Evolutionary conservation across 495 filamentous ascomycete species (phyloP), one percentile per base, ranked within the genome.

Genomic region (Aspergillus panamensis): DNA sequence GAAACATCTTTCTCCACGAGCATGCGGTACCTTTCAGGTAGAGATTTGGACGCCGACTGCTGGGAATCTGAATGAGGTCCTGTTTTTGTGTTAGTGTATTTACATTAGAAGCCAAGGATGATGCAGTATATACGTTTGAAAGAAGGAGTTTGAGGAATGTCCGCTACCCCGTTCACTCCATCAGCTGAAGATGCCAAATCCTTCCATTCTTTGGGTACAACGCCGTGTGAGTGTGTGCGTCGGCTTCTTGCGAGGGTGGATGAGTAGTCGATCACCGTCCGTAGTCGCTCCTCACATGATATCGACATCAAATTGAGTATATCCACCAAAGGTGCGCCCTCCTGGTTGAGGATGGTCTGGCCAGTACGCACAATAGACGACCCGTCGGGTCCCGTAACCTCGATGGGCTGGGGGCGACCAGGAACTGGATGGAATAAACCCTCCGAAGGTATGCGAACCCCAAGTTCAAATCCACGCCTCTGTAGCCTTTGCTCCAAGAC

Each of bases 241-340:
- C 91, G 83, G 51, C 79, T 84, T 57, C 76, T 80, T 16, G 88
- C 77, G 8, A 92, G 69, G 13, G 71, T 79, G 48, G 82, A 80
- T 6, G 87, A 83, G 65, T 94, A 90, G 61, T 90, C 85, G 20
- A 94, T 56, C 12, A 94, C 68, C 3, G 81, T 79, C 40, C 86
- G 75, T 25, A 95, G 39, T 20, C 87, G 81, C 63, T 91, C 85
- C 57, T 90, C 85, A 35, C 87, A 82, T 7, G 87, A 86, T 31
- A 94, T 79, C 8, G 89, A 92, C 31, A 95, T 53, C 25, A 95
- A 76, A 25, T 87, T 83, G 17, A 95, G 62, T 48, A 96, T 84
- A 50, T 96, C 89, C 13, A 85, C 84, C 32, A 94, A 69, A 33
- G 77, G 81, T 2, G 86, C 78, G 9, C 87, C 87, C 25, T 81